Evolutionary conservation across 148 eudicot genomes (phyloP).

Genomic region (Cornus kousa): DNA sequence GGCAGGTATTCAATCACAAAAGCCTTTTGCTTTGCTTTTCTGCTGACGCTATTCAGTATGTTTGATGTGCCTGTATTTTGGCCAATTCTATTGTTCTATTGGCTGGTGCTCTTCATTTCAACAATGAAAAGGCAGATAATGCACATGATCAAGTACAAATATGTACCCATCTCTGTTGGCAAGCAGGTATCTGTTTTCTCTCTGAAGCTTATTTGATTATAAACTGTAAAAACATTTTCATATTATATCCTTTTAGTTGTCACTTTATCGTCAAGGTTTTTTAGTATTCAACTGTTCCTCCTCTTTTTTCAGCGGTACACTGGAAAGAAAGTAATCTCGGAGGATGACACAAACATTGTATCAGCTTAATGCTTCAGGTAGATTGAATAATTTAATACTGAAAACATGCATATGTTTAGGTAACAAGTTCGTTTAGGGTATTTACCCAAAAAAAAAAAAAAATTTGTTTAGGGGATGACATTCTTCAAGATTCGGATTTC

Average conservation of each 20-base stretch:
- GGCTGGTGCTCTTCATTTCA: conserved; percentile 46
- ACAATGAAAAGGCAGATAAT: conserved; percentile 65
- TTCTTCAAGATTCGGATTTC: conserved; percentile 2
- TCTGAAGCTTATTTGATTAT: not conserved
- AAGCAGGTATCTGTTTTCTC: conserved; percentile 35
- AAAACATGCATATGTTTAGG: conserved; percentile 5
- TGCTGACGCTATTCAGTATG: conserved; percentile 54
- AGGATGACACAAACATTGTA: conserved; percentile 26
- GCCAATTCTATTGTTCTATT: conserved; percentile 57
- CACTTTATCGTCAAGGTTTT: not conserved
- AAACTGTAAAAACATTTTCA: not conserved
- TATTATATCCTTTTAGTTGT: not conserved
- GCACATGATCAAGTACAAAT: conserved; percentile 62
- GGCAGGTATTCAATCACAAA: conserved; percentile 51
- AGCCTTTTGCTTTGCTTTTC: conserved; percentile 53
- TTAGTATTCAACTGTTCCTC: not conserved
- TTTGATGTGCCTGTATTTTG: conserved; percentile 65
- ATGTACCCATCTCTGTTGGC: conserved; percentile 55
- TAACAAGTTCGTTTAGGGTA: not conserved
- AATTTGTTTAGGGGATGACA: not conserved
- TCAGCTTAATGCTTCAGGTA: conserved; percentile 34
- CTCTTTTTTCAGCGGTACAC: conserved; percentile 35
- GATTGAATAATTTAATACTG: conserved; percentile 4
- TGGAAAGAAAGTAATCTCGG: conserved; percentile 41
- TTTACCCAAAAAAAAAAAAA: no score